A percentile compares a stretch with the other conserved stretches of the same genome.
phyloP scores from a whole-genome alignment of 768 basidiomycete species.

The Lyophyllum decastes region DNA sequence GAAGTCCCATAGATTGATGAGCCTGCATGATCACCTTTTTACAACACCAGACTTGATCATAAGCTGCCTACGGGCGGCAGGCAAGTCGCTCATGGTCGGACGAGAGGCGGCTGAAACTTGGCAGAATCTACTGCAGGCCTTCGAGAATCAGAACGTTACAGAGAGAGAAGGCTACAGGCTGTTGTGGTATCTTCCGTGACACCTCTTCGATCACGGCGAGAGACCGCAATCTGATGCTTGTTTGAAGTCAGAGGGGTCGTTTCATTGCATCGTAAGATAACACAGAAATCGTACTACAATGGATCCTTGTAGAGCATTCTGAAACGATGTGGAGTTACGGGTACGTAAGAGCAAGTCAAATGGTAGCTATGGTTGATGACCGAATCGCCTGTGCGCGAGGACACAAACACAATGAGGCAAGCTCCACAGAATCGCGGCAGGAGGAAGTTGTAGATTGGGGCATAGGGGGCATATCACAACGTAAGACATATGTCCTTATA shows the following conservation, averaged over 20 bases:
- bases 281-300: slow-evolving; percentile 48
- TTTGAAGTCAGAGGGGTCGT: slow-evolving; percentile 20
- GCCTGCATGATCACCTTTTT: slow-evolving; percentile 53
- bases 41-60: slow-evolving; percentile 75
- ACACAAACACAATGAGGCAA: slow-evolving; percentile 15
- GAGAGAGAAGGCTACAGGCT: background rate
- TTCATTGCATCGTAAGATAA: slow-evolving; percentile 44
- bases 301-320: slow-evolving; percentile 36
- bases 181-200: background rate
- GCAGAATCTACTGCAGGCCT: background rate
- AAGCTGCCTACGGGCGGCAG: slow-evolving; percentile 61
- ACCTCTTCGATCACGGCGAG: slow-evolving; percentile 17
- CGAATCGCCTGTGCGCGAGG: slow-evolving; percentile 12
- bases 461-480: slow-evolving; percentile 27
- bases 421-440: slow-evolving; percentile 20
- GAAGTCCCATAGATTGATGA: slow-evolving; percentile 9
- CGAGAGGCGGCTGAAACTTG: background rate
- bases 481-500: slow-evolving; percentile 16
- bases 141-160: background rate
- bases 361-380: slow-evolving; percentile 12
- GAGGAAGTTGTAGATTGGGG: slow-evolving; percentile 17
- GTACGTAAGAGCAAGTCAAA: slow-evolving; percentile 8
- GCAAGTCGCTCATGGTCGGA: slow-evolving; percentile 47
- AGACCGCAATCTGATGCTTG: background rate
- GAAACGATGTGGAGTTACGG: slow-evolving; percentile 14